Base-by-base conservation (phyloP, 192 early-diverging fungal species). In the Helicostylum pulchrum region DNA sequence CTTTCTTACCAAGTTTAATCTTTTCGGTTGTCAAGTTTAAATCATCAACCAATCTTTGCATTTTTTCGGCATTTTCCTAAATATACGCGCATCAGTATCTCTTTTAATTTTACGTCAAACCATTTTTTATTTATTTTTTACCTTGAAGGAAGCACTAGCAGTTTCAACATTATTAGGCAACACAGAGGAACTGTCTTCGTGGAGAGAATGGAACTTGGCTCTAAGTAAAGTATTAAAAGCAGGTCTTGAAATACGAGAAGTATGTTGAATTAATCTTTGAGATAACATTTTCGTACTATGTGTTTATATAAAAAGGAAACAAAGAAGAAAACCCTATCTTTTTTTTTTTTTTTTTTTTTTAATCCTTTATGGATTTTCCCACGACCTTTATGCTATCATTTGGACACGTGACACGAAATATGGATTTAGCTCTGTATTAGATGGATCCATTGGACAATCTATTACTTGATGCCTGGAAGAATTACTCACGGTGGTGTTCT, bases 1-100 rank as follows among this genome's bases (percentile, higher is more conserved):
- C 8, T n/a, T 9, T 53, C 74, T 44, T 84, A 92, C 90, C 95
- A 31, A 83, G 85, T 70, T 86, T 85, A 67, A 94, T 92, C 68
- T 86, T 82, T 12, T 78, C 84, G 15, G 86, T 83, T 34, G 86
- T 79, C 12, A 68, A 66, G 26, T 83, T 78, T 52, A 94, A 78
- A 32, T 92, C 79, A 58, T 81, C 72, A 9, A 90, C 80, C 47
- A 94, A 77, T 9, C 36, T 62, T 23, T 83, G 79, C 89, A 92
- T 90, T 62, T 79, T 82, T 23, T 64, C 67, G 8, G 84, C 82
- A 74, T 93, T 93, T 66, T 93, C 90, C 89, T 93, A n/a, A 48
- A 3, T 20, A 49, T 2, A 4, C 26, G 26, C 11, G 45, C 7
- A 36, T 44, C 1, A 45, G 32, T 23, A 51, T 56, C 23, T 2